phyloP scores from a whole-genome alignment of 768 basidiomycete genomes.

The Mycena albidolilacea region DNA sequence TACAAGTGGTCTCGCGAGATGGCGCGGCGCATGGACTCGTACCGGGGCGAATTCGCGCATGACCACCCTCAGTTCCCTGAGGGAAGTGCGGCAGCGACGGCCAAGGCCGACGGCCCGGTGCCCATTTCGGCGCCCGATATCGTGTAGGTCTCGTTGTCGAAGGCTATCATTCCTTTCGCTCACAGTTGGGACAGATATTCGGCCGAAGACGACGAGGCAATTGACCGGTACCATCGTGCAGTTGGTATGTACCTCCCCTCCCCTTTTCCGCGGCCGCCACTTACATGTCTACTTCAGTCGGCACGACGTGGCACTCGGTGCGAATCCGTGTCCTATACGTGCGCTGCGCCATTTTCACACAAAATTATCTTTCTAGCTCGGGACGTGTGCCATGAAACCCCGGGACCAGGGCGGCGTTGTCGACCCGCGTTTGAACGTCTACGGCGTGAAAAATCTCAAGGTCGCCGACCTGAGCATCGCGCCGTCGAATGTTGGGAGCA shows the following conservation, averaged over 20 bases:
- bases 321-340: neutral
- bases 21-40: slow-evolving; percentile 54
- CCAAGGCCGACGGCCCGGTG: slow-evolving; percentile 32
- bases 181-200: slow-evolving; percentile 32
- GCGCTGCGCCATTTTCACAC: neutral
- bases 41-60: slow-evolving; percentile 40
- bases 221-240: slow-evolving; percentile 39
- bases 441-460: slow-evolving; percentile 61
- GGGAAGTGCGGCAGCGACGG: slow-evolving; percentile 27
- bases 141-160: slow-evolving; percentile 19
- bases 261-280: neutral
- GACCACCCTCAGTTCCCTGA: slow-evolving; percentile 27
- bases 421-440: slow-evolving; percentile 60
- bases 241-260: slow-evolving; percentile 2
- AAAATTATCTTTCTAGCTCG: slow-evolving; percentile 51
- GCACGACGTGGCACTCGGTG: slow-evolving; percentile 39
- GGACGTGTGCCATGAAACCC: slow-evolving; percentile 67
- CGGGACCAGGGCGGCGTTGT: slow-evolving; percentile 62
- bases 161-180: neutral
- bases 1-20: slow-evolving; percentile 61
- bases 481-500: slow-evolving; percentile 50
- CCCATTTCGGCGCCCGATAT: slow-evolving; percentile 39
- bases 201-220: slow-evolving; percentile 42
- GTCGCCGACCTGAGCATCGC: slow-evolving; percentile 54
- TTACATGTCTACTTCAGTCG: slow-evolving; percentile 12